Conservation (phyloP, 352 stramenopile genomes). For the Globisporangium heterothallicum region DNA sequence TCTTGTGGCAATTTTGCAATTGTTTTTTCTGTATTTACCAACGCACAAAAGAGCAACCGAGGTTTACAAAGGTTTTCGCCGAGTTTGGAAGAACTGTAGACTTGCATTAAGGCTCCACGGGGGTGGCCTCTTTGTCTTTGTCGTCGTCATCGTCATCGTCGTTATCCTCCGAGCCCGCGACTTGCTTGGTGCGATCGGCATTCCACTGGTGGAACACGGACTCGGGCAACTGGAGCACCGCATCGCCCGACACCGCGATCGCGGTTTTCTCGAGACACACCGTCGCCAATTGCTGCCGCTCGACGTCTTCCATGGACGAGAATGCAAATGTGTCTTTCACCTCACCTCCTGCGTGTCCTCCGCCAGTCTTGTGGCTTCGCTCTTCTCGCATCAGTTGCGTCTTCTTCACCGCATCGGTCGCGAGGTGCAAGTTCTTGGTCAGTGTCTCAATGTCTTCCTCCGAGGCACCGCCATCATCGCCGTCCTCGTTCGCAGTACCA, state of each 20-base stretch:
- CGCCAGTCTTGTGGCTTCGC: slow-evolving; percentile 12
- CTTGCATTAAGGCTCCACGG: slow-evolving; percentile 2
- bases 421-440: slow-evolving; percentile 60
- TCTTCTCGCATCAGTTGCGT: slow-evolving; percentile 51
- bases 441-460: slow-evolving; percentile 51
- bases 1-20: too few relatives aligned
- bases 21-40: too few relatives aligned
- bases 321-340: slow-evolving; percentile 35
- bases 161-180: neutral
- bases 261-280: slow-evolving; percentile 67
- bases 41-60: too few relatives aligned
- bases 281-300: slow-evolving; percentile 48
- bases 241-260: slow-evolving; percentile 65
- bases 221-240: slow-evolving; percentile 62
- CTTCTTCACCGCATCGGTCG: slow-evolving; percentile 46
- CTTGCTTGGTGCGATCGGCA: slow-evolving; percentile 9
- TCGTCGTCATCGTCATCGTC: slow-evolving; percentile 4
- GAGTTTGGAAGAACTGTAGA: too few relatives aligned
- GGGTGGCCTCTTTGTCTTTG: slow-evolving; percentile 6
- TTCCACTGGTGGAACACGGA: slow-evolving; percentile 68
- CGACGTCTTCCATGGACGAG: slow-evolving; percentile 69
- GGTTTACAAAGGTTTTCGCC: too few relatives aligned
- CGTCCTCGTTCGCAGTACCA: slow-evolving; percentile 14
- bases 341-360: slow-evolving; percentile 16
- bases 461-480: too few relatives aligned